Evolutionary conservation across 345 rosid species (phyloP).

Genomic region (Rhizophora apiculata): DNA sequence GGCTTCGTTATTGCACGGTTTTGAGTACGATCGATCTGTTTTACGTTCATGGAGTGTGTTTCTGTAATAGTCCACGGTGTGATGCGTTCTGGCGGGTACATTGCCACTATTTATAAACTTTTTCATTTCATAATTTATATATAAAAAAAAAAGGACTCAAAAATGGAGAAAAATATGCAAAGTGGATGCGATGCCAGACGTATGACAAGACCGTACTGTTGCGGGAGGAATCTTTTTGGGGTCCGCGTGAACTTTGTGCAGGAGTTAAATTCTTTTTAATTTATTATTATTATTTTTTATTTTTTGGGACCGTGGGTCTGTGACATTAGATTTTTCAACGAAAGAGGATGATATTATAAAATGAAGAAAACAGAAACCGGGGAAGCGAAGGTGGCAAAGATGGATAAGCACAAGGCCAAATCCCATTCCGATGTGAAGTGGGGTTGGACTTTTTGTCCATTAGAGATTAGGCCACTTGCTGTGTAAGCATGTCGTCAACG

Average conservation of each 20-base stretch:
- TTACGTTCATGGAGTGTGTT: no score
- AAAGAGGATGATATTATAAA: neutral
- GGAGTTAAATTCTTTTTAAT: neutral
- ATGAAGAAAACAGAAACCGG: neutral
- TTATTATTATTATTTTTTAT: neutral
- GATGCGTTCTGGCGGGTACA: no score
- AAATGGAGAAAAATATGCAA: neutral
- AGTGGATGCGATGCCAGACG: slow-evolving; percentile 23
- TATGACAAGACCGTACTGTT: slow-evolving; percentile 27
- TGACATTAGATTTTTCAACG: no score
- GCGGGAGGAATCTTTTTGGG: slow-evolving; percentile 30
- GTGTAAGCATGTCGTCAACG: slow-evolving; percentile 2
- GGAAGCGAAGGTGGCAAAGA: neutral
- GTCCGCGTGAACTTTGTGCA: neutral
- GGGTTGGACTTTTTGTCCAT: neutral
- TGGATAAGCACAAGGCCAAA: neutral
- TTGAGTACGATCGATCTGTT: no score
- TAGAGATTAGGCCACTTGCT: slow-evolving; percentile 2
- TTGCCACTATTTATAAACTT: no score
- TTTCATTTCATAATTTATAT: no score
- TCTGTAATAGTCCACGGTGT: no score
- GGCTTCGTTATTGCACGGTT: no score
- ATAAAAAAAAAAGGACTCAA: slow-evolving; percentile 6
- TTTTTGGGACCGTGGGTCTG: no score
- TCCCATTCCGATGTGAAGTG: neutral